Base-by-base conservation (phyloP, 2,329 filamentous ascomycete species). In the Cytospora paraplurivora region DNA sequence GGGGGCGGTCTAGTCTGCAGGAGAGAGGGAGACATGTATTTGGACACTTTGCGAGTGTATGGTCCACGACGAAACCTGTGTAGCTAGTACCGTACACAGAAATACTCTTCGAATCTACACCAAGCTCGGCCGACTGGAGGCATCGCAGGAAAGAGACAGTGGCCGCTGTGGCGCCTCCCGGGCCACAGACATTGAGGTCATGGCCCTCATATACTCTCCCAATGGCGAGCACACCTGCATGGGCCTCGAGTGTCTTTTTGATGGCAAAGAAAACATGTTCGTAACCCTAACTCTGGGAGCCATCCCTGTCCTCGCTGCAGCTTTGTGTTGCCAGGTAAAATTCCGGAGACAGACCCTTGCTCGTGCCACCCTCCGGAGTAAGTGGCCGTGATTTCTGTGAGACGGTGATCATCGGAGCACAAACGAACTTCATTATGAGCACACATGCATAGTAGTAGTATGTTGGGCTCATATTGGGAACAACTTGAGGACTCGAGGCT, bases 111-210 rank as follows among this genome's bases (percentile, higher is more conserved):
- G 37, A 27, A 38, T 58, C 37, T 44, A 64, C 33, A 58, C 64
- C 62, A 66, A 58, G 57, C 41, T 58, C 34, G 50, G 53, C 32
- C 34, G 53, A 62, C 33, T 27, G 58, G 32, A 59, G 33, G 33
- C 15, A 38, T 51, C 49, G 32, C 53, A 33, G 52, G 17, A 53
- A 53, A 53, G 27, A n/a, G 51, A 49, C 27, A 19, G 50, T 55
- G 62, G 57, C 54, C 57, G 58, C 62, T 60, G 64, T 66, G 62
- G 64, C 64, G 62, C 56, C 33, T 10, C 54, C 49, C 44, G 44
- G 11, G 47, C 33, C 27, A 38, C 57, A 51, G 50, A 59, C 41
- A 44, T 58, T 21, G 51, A 63, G 37, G 51, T 34, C 44, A 41
- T 62, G 38, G 52, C 38, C 21, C 37, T 27, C 55, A 58, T 51